Conservation (phyloP, 768 basidiomycete genomes). For the Amanita pseudoporphyria region DNA sequence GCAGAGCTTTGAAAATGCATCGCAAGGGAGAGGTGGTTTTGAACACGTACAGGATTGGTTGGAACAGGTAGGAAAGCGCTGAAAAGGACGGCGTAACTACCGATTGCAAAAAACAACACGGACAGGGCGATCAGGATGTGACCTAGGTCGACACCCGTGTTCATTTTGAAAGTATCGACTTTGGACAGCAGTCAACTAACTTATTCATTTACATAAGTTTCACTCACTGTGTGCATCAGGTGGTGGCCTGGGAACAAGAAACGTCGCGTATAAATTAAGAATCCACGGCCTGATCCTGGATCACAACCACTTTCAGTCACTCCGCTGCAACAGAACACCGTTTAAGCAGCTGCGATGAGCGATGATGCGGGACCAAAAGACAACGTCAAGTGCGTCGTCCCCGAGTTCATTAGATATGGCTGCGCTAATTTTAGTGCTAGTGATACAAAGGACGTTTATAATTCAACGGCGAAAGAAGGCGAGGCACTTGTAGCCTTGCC, state of each 20-base stretch:
- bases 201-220: not conserved
- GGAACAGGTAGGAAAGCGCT: conserved; percentile 52
- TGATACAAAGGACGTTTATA: conserved; percentile 14
- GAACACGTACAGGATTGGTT: conserved; percentile 37
- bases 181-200: not conserved
- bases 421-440: not conserved
- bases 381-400: conserved; percentile 9
- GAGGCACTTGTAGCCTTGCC: conserved; percentile 17
- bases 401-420: not conserved
- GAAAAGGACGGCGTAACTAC: conserved; percentile 55
- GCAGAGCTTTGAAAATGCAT: not conserved
- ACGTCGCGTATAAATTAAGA: not conserved
- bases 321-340: not conserved
- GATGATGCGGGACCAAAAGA: conserved; percentile 13
- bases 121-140: conserved; percentile 39
- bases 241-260: conserved; percentile 3
- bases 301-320: conserved; percentile 3
- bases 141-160: conserved; percentile 18
- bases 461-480: conserved; percentile 10
- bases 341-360: not conserved
- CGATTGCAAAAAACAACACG: conserved; percentile 42
- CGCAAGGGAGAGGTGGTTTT: not conserved
- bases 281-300: not conserved
- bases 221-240: conserved; percentile 1
- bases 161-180: not conserved